Evolutionary conservation across 257 asterid genomes (phyloP).

Genomic region (Primulina tabacum): DNA sequence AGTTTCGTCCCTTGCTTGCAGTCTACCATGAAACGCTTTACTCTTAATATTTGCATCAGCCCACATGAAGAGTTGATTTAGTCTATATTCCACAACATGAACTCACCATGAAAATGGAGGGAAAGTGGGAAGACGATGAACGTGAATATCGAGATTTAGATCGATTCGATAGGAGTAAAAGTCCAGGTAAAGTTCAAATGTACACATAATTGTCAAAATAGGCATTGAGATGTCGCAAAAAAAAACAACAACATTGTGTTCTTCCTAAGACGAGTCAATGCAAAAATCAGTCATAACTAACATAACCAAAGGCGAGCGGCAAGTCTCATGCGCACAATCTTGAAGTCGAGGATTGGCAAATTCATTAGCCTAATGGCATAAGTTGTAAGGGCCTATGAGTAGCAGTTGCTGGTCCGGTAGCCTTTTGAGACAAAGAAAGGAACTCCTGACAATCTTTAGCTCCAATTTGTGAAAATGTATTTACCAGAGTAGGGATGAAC

Average conservation of each 20-base stretch:
- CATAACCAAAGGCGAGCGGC: slow-evolving; percentile 9
- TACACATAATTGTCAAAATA: slow-evolving; percentile 15
- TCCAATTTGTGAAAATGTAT: slow-evolving; percentile 48
- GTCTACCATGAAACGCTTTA: too few species aligned
- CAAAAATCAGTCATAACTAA: slow-evolving; percentile 1
- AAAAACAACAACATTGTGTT: slow-evolving; percentile 3
- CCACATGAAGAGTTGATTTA: too few species aligned
- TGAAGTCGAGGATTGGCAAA: slow-evolving; percentile 21
- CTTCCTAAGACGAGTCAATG: slow-evolving; percentile 11
- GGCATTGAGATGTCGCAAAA: slow-evolving; percentile 13
- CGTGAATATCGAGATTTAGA: not conserved
- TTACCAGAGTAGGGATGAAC: slow-evolving; percentile 44
- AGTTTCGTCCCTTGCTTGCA: too few species aligned
- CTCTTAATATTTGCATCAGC: too few species aligned
- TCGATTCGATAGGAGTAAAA: not conserved
- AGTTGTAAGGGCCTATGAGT: slow-evolving; percentile 4
- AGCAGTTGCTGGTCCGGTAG: slow-evolving; percentile 21
- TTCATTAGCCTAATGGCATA: slow-evolving; percentile 9
- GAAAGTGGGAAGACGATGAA: too few species aligned
- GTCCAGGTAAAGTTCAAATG: not conserved
- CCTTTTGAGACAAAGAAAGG: slow-evolving; percentile 35
- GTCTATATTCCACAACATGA: too few species aligned
- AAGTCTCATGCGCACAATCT: slow-evolving; percentile 22
- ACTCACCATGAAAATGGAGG: too few species aligned
- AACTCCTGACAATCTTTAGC: slow-evolving; percentile 65